Evolutionary conservation across 2,329 filamentous ascomycete species (phyloP), one percentile per base, ranked within the genome.

Genomic region (Tetracladium maxilliforme): DNA sequence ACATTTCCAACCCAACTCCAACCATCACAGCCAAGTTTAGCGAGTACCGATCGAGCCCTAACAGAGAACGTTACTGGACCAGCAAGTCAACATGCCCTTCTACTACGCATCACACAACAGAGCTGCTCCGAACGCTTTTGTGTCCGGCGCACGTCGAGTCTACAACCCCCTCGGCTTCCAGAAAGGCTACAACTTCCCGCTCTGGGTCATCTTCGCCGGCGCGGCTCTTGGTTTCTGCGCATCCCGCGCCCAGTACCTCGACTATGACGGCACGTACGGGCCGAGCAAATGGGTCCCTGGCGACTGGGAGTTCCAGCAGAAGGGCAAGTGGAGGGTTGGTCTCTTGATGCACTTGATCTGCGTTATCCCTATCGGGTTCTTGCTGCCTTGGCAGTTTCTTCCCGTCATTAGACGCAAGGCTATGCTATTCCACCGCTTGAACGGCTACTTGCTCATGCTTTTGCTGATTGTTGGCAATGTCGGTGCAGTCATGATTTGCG

Each of bases 121-220:
- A n/a, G n/a, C n/a, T n/a, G n/a, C n/a, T n/a, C n/a, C n/a, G n/a
- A 32, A 28, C 13, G 22, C 12, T 11, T 33, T 36, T 19, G 36
- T 34, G 11, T 30, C 33, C 10, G 14, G 18, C n/a, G 33, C 33
- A 14, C 36, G 43, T 15, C 52, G 46, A 44, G 40, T 78, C 58
- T 40, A 80, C 63, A 41, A 71, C 70, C 7, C 72, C 67, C 32
- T 80, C 68, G n/a, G 67, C 54, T 29, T 64, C 52, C 24, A 60
- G 45, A 23, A 76, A 44, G 27, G 72, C 69, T 33, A 68, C 56
- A 16, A 63, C 48, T 35, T 69, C 69, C 21, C 73, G 58, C 31
- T 64, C 52, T 40, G 57, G 42, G 44, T 39, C 17, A 36, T 39
- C 12, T 40, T 38, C 11, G 34, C 20, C 4, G 36, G 36, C 5